Base-by-base conservation (phyloP, 306 rosid species). In the Quercus dentata region DNA sequence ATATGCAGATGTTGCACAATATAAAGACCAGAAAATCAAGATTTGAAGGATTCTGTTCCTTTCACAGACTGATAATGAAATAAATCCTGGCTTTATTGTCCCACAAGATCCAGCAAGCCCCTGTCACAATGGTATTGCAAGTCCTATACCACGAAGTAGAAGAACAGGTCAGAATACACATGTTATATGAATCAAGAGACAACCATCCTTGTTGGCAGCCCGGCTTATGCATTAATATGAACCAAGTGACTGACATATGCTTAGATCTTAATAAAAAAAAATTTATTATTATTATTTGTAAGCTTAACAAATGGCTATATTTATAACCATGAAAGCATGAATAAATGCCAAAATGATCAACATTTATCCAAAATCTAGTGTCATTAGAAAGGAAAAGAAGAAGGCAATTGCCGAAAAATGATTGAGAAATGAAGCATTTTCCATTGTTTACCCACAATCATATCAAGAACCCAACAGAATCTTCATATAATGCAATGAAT, bases 121-220 rank as follows among this genome's bases (percentile, higher is more conserved):
- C 67, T 88, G 93, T 94, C 97, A 94, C 91, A 91, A 94, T 31
- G 94, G 88, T 87, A 84, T 91, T 81, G 91, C 88, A 91, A 92
- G 87, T 83, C 97, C 98, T 92, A 86, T 79, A 85, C 78, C 84
- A 90, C 61, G 82, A 89, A 73, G 81, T 81, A 89, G 79, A 83
- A 88, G 56, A 87, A 77, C 25, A 74, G 62, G 86, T 89, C 81
- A 94, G 92, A 82, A 86, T 78, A 80, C 72, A 81, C 64, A 74
- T 41, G 13, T 80, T 80, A 62, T 82, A 25, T 1, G 41, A 80
- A 74, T 64, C 68, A 83, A 64, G 71, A 28, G 80, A 83, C 54
- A 64, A 56, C 23, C 58, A 28, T 31, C 78, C 76, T 46, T 44
- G 69, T 76, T 14, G 76, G 86, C 76, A 3, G 51, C 79, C 61